These are phyloP conservation scores for Carex myosuroides DNA, from an alignment of 176 grass and related monocot genomes.

Conservation along the genomic window DNA sequence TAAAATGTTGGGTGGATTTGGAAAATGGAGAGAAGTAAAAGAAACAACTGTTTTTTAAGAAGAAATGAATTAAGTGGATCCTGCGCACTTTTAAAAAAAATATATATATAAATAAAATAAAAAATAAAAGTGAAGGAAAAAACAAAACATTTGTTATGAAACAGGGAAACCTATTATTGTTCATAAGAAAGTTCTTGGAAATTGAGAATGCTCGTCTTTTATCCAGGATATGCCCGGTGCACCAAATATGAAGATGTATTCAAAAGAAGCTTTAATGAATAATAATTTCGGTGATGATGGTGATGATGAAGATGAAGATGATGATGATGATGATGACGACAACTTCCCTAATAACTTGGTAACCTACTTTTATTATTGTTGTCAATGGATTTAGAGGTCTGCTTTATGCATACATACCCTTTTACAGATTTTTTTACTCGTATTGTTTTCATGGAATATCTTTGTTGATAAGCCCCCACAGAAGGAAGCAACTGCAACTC, in stretches of 20 bases:
- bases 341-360: slow-evolving; percentile 70
- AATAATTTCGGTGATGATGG: slow-evolving; percentile 76
- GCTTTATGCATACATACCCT: neutral
- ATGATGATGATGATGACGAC: slow-evolving; percentile 55
- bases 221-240: slow-evolving; percentile 73
- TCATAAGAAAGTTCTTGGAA: neutral
- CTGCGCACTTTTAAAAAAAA: neutral
- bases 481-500: neutral
- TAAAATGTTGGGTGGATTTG: neutral
- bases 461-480: neutral
- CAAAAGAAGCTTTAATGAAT: slow-evolving; percentile 83
- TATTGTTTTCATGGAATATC: neutral
- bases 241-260: slow-evolving; percentile 97
- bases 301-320: slow-evolving; percentile 52
- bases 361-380: slow-evolving; percentile 15
- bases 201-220: slow-evolving; percentile 1
- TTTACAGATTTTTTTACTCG: neutral
- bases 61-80: neutral
- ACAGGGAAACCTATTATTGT: neutral
- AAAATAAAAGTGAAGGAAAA: neutral
- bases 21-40: neutral
- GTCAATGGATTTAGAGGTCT: neutral
- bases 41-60: neutral
- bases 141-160: slow-evolving; percentile 2
- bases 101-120: neutral